Evolutionary conservation across 345 rosid species (phyloP), one percentile per base, ranked within the genome.

Genomic region (Streptanthus diversifolius): DNA sequence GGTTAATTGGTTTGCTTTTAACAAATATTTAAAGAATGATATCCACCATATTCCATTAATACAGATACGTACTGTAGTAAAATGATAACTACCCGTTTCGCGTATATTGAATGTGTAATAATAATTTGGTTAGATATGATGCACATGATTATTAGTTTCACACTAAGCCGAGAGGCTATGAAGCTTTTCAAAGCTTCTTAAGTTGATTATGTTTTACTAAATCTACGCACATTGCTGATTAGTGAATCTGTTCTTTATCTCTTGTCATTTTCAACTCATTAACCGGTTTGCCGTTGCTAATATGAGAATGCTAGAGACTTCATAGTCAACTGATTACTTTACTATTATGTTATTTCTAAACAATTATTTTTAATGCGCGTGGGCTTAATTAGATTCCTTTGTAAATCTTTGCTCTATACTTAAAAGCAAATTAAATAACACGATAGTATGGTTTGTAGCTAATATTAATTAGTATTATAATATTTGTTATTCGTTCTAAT

Each of bases 71-170:
- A 51, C 35, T 24, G 6, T 22, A 4, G 29, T 22, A 12, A 51
- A 51, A 24, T 51, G 30, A n/a, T n/a, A 51, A 51, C 13, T 24
- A 24, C 56, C 33, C 33, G 18, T 35, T 14, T 21, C 37, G 15
- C 15, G 6, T 62, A 43, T 29, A n/a, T n/a, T n/a, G 69, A 63
- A 17, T 29, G 29, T 33, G 56, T 45, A 17, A 24, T 52, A 10
- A 24, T 24, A 52, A 15, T 11, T 37, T 24, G 12, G 24, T 18
- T 68, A 29, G 72, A 17, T 68, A 40, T 33, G 15, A n/a, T 43
- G 64, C 63, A 56, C 44, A 22, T 55, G 64, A 56, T 68, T 68
- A 68, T 30, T 29, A 68, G 30, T 41, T 68, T 64, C 73, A 69
- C 73, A 21, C 17, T 22, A 69, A 39, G 25, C 61, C 49, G 7